Evolutionary conservation across 768 basidiomycete species (phyloP), one percentile per base, ranked within the genome.

Genomic region (Mycena venus): DNA sequence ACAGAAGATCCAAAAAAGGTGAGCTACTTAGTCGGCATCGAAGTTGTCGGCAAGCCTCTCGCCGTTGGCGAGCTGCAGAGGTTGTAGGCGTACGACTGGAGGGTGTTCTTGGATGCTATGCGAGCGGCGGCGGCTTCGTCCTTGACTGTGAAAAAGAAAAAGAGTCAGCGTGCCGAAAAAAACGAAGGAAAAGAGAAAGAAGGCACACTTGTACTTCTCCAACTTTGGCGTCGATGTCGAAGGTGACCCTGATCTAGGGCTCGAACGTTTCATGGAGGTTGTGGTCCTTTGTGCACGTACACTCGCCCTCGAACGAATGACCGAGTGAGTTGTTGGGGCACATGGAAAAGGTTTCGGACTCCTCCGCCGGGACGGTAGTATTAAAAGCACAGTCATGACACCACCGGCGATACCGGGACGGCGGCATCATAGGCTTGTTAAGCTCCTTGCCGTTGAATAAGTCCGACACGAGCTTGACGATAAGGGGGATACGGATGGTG

Each of bases 361-460:
- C 99, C 88, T 98, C 98, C 79, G 97, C 98, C 29, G 98, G 98
- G 77, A 99, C 96, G 60, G 96, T 98, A 75, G 98, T 99, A 90
- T 99, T 99, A 99, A 99, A 83, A 99, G 93, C 58, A 96, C 91
- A 29, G 97, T 99, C 96, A 99, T 97, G 82, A 99, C 97, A 91
- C 98, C 98, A 85, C 97, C 98, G 76, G 97, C 96, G 44, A 97
- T 99, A 96, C 98, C 87, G 99, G 97, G 79, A 99, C 97, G 73
- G 98, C 98, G 68, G 98, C 98, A 89, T 98, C 97, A 84, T 98
- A 98, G n/a, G 98, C 91, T 97, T 98, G 91, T 96, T 97, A 80
- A 96, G 97, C 88, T 98, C 97, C 90, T 97, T 97, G 83, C 97
- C 97, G 84, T 95, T 95, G 90, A 99, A 99, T 99, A n/a, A n/a